Percentiles rank a stretch among this genome's conserved stretches.
Evolutionary conservation across 2,329 filamentous ascomycete species (phyloP).

Genomic region (Blastomyces parvus): DNA sequence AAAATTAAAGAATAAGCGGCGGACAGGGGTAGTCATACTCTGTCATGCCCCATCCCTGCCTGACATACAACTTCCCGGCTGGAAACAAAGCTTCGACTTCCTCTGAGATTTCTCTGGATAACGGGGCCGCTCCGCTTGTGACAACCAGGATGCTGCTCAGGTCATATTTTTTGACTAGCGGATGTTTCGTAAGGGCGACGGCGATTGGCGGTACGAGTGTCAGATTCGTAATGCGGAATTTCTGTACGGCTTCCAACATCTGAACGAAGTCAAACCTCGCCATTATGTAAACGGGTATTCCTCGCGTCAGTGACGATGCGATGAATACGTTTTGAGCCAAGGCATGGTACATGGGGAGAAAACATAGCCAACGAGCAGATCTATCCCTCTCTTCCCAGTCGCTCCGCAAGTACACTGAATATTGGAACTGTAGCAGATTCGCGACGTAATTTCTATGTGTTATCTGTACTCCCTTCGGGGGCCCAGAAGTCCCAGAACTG

Average conservation of each 20-base stretch:
- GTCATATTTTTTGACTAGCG: constrained; percentile 56
- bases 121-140: constrained; percentile 60
- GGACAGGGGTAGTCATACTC: constrained; percentile 42
- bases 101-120: constrained; percentile 47
- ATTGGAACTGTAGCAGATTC: constrained; percentile 55
- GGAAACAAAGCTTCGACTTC: constrained; percentile 52
- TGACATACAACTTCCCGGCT: constrained; percentile 41
- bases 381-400: constrained; percentile 40
- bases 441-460: constrained; percentile 68
- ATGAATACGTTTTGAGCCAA: constrained; percentile 64
- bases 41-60: constrained; percentile 84
- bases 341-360: constrained; percentile 69
- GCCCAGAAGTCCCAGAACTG: constrained; percentile 62
- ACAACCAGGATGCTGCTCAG: constrained; percentile 54
- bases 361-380: constrained; percentile 48
- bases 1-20: not conserved
- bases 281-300: constrained; percentile 69
- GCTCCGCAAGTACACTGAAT: constrained; percentile 38
- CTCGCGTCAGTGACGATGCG: constrained; percentile 47
- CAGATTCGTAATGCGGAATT: constrained; percentile 58
- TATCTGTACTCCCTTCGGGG: constrained; percentile 76
- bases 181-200: constrained; percentile 62
- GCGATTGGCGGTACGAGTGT: constrained; percentile 65
- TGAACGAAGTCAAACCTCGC: constrained; percentile 63
- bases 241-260: constrained; percentile 59